Evolutionary conservation across 805 yeast species (phyloP), one percentile per base, ranked within the genome.

Genomic region (Brettanomyces nanus): DNA sequence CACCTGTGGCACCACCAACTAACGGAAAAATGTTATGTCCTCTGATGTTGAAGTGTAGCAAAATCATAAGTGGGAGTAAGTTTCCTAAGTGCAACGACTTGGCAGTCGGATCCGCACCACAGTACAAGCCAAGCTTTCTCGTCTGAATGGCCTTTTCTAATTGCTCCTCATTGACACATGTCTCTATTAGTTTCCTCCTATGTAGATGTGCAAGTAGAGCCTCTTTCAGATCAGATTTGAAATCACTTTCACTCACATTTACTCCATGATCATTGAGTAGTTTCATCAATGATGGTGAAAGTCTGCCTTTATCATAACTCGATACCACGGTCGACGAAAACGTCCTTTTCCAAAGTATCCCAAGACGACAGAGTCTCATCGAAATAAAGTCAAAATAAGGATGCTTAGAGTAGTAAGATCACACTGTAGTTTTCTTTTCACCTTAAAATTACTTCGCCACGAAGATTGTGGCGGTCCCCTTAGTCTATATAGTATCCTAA

Each of bases 41-140:
- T 25, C 92, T 65, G 23, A 87, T 60, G 44, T 76, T 77, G 58
- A 87, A 87, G 58, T 92, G 96, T 31, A 92, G 63, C 32, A 90
- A 61, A 2, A 85, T 75, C 80, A 92, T 75, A 45, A 92, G 60
- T 1, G 98, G 98, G 23, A 92, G 65, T 37, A 92, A 62, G 51
- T 92, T 92, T 3, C 98, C 98, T 46, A 92, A 61, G 61, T 92
- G 98, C 13, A 92, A 64, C 0, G 97, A 87, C 34, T 55, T 65
- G 1, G 97, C 97, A 0, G 95, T 80, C 1, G 98, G 98, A 54
- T 92, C 98, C 0, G 96, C 97, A 9, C 98, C 98, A 57, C 95
- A 81, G 58, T 90, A 90, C 6, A 86, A 58, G 7, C 79, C 77
- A 10, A 83, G 49, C 45, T 66, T 69, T 26, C 58, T 47, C 7